phyloP scores from a whole-genome alignment of 2,329 filamentous ascomycete genomes.

The Magnaporthales sp. region DNA sequence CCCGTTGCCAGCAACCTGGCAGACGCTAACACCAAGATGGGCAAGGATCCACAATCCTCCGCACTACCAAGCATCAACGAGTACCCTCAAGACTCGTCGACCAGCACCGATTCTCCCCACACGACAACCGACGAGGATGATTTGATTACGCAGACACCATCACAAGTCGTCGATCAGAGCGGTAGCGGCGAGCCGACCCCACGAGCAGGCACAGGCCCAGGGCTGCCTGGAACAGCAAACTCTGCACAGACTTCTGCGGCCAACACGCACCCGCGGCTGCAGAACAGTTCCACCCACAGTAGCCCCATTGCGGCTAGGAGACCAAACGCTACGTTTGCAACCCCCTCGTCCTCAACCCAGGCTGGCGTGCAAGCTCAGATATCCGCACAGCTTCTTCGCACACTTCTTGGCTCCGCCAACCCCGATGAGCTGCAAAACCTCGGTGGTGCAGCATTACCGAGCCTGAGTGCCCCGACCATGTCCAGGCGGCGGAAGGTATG shows the following conservation, averaged over 20 bases:
- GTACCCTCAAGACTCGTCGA: slow-evolving; percentile 1
- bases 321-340: background rate
- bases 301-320: background rate
- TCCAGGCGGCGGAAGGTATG: slow-evolving; percentile 73
- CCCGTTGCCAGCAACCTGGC: background rate
- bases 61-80: slow-evolving; percentile 4
- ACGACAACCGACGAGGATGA: slow-evolving; percentile 4
- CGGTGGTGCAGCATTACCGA: slow-evolving; percentile 22
- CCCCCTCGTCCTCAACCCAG: background rate
- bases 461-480: slow-evolving; percentile 24
- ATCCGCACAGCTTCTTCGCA: slow-evolving; percentile 18
- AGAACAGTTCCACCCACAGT: background rate
- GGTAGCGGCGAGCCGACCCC: slow-evolving; percentile 1
- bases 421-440: slow-evolving; percentile 8
- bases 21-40: slow-evolving; percentile 1
- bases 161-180: background rate
- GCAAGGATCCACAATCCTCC: slow-evolving; percentile 2
- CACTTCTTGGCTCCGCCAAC: background rate
- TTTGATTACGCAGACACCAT: background rate
- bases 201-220: background rate
- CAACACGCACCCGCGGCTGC: background rate
- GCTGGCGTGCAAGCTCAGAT: background rate
- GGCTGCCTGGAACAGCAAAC: background rate
- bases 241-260: background rate
- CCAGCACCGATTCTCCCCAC: slow-evolving; percentile 1